These are phyloP conservation scores for Saccharomycopsis fibuligera DNA, from an alignment of 805 yeast genomes.

Conservation along the genomic window DNA sequence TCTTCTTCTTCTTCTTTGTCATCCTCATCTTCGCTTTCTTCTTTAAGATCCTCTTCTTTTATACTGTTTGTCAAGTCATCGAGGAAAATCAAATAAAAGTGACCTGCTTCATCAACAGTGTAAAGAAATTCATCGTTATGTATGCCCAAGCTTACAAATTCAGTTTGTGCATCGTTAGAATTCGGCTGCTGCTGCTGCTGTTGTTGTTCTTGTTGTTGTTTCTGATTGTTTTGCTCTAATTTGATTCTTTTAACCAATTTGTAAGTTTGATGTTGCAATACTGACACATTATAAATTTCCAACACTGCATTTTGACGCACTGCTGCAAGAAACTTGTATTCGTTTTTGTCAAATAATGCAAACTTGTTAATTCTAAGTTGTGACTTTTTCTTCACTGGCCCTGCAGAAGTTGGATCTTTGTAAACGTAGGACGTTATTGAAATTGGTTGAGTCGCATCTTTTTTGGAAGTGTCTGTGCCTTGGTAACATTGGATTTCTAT, in stretches of 20 bases:
- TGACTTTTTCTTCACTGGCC: background rate
- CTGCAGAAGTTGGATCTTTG: too few species aligned
- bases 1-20: background rate
- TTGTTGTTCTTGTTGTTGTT: too few species aligned
- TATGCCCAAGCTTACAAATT: constrained; percentile 13
- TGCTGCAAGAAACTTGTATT: constrained; percentile 1
- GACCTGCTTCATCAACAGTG: constrained; percentile 12
- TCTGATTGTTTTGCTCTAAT: constrained; percentile 1
- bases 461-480: constrained; percentile 17
- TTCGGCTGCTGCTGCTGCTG: too few species aligned
- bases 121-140: constrained; percentile 13
- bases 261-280: too few species aligned
- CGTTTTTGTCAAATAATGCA: background rate
- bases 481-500: constrained; percentile 12
- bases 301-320: constrained; percentile 11
- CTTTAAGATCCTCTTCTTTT: background rate
- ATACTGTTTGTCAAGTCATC: constrained; percentile 10
- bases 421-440: constrained; percentile 7
- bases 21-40: too few species aligned
- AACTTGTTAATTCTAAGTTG: constrained; percentile 10
- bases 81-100: constrained; percentile 9
- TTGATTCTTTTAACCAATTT: constrained; percentile 6
- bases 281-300: constrained; percentile 5
- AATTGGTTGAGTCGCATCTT: constrained; percentile 12
- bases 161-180: too few species aligned